These are phyloP conservation scores for Metschnikowia shivogae DNA, from an alignment of 805 yeast genomes.

Conservation along the genomic window DNA sequence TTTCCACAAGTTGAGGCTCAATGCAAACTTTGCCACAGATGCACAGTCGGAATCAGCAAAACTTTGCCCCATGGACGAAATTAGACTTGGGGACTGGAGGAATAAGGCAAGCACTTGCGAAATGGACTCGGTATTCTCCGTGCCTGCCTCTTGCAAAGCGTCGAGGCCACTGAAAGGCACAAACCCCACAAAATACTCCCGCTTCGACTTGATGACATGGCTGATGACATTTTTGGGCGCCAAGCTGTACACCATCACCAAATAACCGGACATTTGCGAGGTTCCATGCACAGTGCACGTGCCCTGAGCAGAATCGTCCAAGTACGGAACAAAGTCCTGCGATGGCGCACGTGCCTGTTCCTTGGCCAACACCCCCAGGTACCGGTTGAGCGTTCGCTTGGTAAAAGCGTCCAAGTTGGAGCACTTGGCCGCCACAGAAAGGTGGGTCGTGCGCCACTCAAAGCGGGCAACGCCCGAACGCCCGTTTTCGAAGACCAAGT, in stretches of 20 bases:
- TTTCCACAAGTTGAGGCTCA: conserved; percentile 17
- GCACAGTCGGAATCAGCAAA: neutral
- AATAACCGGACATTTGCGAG: conserved; percentile 5
- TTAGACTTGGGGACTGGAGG: neutral
- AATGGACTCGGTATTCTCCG: neutral
- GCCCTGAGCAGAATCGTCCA: conserved; percentile 25
- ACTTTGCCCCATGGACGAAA: neutral
- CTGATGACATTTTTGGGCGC: conserved; percentile 14
- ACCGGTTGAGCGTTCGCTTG: conserved; percentile 17
- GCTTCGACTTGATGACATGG: conserved; percentile 20
- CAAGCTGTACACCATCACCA: conserved; percentile 11
- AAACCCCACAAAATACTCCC: conserved; percentile 11
- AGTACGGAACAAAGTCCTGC: conserved; percentile 15
- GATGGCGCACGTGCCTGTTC: conserved; percentile 16
- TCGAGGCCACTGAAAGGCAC: neutral
- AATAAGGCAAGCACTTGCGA: neutral
- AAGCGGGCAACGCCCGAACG: conserved; percentile 6
- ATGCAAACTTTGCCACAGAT: conserved; percentile 12
- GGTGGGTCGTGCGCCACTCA: neutral
- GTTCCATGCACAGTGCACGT: conserved; percentile 16
- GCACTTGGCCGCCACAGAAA: neutral
- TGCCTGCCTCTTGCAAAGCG: neutral
- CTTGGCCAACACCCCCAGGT: conserved; percentile 8
- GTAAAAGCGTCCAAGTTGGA: conserved; percentile 16
- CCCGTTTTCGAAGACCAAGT: conserved; percentile 12